Conservation (phyloP, 257 asterid species). For the Solanum tarijense region DNA sequence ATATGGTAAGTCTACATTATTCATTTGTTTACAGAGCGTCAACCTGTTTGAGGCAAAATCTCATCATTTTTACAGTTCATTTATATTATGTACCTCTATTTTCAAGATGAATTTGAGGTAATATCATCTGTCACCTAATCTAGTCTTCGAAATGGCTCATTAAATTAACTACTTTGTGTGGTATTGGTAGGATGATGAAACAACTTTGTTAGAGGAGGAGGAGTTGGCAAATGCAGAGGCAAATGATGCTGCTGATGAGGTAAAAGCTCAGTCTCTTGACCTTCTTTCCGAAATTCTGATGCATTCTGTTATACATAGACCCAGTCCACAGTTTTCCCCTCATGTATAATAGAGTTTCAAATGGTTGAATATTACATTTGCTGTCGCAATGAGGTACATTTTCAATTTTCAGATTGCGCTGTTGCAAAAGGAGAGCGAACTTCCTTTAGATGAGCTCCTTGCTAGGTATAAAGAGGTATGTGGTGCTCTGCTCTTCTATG, state of each 20-base stretch:
- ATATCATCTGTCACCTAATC: background rate
- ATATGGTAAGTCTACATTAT: constrained; percentile 32
- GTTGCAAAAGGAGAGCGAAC: constrained; percentile 85
- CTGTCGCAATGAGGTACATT: background rate
- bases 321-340: background rate
- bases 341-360: background rate
- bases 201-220: constrained; percentile 89
- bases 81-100: background rate
- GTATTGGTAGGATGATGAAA: constrained; percentile 78
- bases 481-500: constrained; percentile 4
- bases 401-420: constrained; percentile 56
- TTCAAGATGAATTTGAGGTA: background rate
- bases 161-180: background rate
- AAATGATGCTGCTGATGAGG: constrained; percentile 53
- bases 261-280: constrained; percentile 7
- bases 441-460: constrained; percentile 79
- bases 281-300: background rate
- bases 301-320: constrained; percentile 4
- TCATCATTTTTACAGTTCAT: background rate
- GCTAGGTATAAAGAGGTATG: constrained; percentile 93
- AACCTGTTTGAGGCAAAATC: background rate
- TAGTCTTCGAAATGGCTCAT: background rate
- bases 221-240: constrained; percentile 65
- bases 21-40: background rate
- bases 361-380: background rate